These are phyloP conservation scores for Globisporangium polare DNA, from an alignment of 352 stramenopile species.

Conservation along the genomic window DNA sequence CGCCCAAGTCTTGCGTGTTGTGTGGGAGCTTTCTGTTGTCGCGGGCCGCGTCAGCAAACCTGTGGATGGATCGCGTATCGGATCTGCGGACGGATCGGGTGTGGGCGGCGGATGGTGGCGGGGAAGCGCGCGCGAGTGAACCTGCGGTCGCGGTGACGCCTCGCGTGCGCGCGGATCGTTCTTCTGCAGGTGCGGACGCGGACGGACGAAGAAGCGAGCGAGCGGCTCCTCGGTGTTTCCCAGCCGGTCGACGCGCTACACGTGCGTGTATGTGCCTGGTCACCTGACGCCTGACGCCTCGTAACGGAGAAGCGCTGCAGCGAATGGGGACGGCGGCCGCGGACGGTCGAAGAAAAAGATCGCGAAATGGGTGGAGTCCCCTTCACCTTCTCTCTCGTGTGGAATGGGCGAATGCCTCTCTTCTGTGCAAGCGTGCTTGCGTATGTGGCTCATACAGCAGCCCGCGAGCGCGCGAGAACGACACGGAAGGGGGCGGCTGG, in stretches of 20 bases:
- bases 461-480: too few species aligned
- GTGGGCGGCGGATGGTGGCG: too few species aligned
- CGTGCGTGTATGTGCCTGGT: neutral
- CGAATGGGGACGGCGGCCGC: neutral
- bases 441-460: too few species aligned
- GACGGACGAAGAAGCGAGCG: neutral
- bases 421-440: too few species aligned
- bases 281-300: too few species aligned
- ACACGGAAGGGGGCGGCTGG: too few species aligned
- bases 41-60: too few species aligned
- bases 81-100: too few species aligned
- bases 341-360: neutral
- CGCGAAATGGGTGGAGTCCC: conserved; percentile 10
- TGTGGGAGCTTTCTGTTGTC: too few species aligned
- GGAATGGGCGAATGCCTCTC: neutral
- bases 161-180: neutral
- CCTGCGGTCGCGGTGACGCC: neutral
- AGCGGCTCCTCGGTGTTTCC: neutral
- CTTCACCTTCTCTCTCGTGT: neutral
- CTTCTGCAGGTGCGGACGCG: neutral
- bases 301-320: neutral
- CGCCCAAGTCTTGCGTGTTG: too few species aligned
- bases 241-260: neutral
- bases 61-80: too few species aligned
- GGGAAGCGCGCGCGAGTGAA: neutral